Conservation (phyloP, 805 yeast genomes). For the Starmerella gropengiesseri region DNA sequence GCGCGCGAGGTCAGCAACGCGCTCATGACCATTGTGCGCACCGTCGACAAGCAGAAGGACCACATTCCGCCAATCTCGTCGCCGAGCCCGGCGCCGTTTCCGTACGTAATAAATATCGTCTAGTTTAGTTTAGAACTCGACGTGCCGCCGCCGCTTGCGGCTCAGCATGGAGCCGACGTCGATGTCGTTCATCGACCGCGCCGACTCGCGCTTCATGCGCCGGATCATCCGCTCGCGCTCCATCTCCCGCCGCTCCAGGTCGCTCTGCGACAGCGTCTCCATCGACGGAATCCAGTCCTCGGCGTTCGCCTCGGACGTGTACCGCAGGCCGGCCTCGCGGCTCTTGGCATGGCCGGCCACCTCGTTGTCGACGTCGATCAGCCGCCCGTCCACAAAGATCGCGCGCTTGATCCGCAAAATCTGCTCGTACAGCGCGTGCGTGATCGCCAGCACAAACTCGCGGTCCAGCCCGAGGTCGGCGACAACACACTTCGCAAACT, state of each 20-base stretch:
- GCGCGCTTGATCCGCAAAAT: slow-evolving; percentile 69
- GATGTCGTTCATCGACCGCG: slow-evolving; percentile 51
- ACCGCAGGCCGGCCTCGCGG: slow-evolving; percentile 51
- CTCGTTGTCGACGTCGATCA: slow-evolving; percentile 41
- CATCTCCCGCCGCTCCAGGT: slow-evolving; percentile 86
- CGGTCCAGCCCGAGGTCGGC: slow-evolving; percentile 71
- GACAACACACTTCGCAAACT: slow-evolving; percentile 71
- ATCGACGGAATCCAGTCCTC: slow-evolving; percentile 79
- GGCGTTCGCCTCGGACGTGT: slow-evolving; percentile 67
- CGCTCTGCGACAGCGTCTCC: slow-evolving; percentile 79
- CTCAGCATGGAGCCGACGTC: slow-evolving; percentile 32
- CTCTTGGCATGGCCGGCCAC: slow-evolving; percentile 45
- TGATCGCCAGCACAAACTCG: slow-evolving; percentile 82
- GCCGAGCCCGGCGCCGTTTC: slow-evolving; percentile 57
- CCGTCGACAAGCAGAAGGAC: slow-evolving; percentile 45
- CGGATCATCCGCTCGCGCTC: slow-evolving; percentile 88
- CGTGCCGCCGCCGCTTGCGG: slow-evolving; percentile 27
- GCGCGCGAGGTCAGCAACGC: neutral
- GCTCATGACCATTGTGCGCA: slow-evolving; percentile 39
- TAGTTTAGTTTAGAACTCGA: slow-evolving; percentile 14
- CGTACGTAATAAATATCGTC: slow-evolving; percentile 34
- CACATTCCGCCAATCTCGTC: slow-evolving; percentile 70
- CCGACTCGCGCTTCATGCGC: slow-evolving; percentile 83
- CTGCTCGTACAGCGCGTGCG: slow-evolving; percentile 76
- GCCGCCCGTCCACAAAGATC: slow-evolving; percentile 52